phyloP scores from a whole-genome alignment of 148 eudicot species.

The Dysphania ambrosioides region DNA sequence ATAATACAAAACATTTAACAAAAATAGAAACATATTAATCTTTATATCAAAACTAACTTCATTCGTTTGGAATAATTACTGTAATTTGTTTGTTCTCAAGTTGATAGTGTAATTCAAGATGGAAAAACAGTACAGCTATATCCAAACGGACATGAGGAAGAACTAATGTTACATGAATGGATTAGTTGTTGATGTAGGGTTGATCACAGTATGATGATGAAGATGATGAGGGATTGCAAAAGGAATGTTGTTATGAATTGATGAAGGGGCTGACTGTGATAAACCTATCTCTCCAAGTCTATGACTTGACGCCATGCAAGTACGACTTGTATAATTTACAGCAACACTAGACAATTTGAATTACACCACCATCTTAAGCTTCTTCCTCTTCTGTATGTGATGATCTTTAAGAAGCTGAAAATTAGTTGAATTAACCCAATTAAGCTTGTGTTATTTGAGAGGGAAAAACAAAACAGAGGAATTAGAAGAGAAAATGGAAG shows the following conservation, averaged over 20 bases:
- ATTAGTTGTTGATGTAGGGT: slow-evolving; percentile 28
- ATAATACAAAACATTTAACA: no score
- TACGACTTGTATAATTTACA: slow-evolving; percentile 22
- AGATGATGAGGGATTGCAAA: slow-evolving; percentile 47
- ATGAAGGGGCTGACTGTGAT: slow-evolving; percentile 52
- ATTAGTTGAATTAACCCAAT: no score
- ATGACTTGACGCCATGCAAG: slow-evolving; percentile 75
- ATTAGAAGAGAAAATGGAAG: not conserved
- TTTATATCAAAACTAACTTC: no score
- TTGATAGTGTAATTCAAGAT: not conserved
- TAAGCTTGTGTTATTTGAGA: not conserved
- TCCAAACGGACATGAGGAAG: no score
- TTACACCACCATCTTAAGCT: not conserved
- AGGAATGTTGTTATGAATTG: slow-evolving; percentile 61
- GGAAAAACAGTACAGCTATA: no score
- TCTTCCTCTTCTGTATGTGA: not conserved
- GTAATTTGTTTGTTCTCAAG: no score
- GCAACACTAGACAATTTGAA: not conserved
- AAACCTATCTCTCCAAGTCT: slow-evolving; percentile 57
- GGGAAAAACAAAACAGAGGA: not conserved
- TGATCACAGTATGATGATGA: slow-evolving; percentile 33
- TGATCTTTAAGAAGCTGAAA: no score
- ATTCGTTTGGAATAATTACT: no score
- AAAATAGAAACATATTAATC: no score
- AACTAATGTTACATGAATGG: slow-evolving; percentile 56